Conservation (phyloP, 495 filamentous ascomycete species). For the Cercophora sp. region DNA sequence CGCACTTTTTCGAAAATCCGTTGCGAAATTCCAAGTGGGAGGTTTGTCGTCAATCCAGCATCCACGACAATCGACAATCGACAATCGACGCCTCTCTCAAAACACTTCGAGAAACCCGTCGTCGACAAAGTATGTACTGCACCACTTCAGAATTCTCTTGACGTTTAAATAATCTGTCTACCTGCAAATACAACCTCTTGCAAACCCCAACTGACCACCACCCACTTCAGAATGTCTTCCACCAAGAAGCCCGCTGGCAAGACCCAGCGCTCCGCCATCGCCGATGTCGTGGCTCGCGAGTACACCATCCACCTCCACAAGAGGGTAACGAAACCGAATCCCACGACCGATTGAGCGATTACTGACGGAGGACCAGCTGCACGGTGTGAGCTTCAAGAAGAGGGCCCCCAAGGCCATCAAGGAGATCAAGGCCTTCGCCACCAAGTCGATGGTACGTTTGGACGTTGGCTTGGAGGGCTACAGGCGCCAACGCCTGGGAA, state of each 20-base stretch:
- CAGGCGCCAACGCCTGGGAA: too few relatives aligned
- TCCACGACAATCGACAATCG: conserved; percentile 23
- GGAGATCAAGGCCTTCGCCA: conserved; percentile 93
- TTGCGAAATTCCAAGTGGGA: conserved; percentile 31
- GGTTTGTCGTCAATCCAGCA: conserved; percentile 26
- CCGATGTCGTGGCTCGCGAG: conserved; percentile 97
- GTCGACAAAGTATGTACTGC: conserved; percentile 31
- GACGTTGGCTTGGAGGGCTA: too few relatives aligned
- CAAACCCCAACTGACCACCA: conserved; percentile 8
- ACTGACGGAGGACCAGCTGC: conserved; percentile 58
- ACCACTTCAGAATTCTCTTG: too few relatives aligned
- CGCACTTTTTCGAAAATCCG: conserved; percentile 35
- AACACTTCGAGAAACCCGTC: conserved; percentile 27
- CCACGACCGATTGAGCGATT: not conserved
- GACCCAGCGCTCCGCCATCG: conserved; percentile 83
- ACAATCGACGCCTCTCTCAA: conserved; percentile 31
- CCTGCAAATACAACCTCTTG: too few relatives aligned
- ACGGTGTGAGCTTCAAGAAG: conserved; percentile 99
- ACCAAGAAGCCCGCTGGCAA: conserved; percentile 67
- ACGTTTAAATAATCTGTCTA: too few relatives aligned
- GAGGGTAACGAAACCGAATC: conserved; percentile 66
- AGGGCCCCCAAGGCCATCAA: conserved; percentile 96
- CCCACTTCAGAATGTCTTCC: conserved; percentile 62
- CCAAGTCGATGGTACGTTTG: conserved; percentile 90
- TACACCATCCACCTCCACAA: conserved; percentile 99